Evolutionary conservation across 495 filamentous ascomycete genomes (phyloP), one percentile per base, ranked within the genome.

Genomic region (Aspergillus homomorphus): DNA sequence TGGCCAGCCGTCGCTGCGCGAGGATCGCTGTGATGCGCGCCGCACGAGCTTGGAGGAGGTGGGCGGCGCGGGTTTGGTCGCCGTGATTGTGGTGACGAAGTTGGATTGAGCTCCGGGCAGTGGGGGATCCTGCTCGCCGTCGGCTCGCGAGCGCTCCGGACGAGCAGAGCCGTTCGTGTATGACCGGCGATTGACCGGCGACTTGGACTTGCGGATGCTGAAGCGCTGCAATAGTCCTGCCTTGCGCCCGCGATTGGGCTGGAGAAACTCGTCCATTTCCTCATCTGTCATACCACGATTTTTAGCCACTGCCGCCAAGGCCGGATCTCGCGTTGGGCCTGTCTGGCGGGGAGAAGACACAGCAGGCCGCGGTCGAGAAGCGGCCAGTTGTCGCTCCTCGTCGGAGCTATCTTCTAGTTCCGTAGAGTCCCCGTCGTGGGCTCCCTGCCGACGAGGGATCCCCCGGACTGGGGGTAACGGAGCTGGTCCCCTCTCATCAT

Each of bases 391-490:
- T 8, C 59, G 62, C 43, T 79, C 76, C 21, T 77, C 74, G 50
- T 79, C 75, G 23, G 80, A 82, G 52, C 82, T 85, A 61, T 88
- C 85, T 42, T 86, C 81, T n/a, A 90, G 76, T 53, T 89, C 86
- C 21, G 85, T 87, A 5, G 86, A 89, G 54, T 89, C 85, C 38
- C 84, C 84, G 58, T 86, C 80, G 33, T 80, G 74, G 23, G 74
- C 60, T 58, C 67, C 73, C 50, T 68, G 64, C 4, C 73, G 80
- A 16, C 82, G 77, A 8, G 87, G 86, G 43, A 89, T 89, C 12
- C 84, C 83, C 33, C 87, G 80, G 6, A 89, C 85, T 18, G 86
- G 84, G 10, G 81, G 77, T 21, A 88, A 64, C 24, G 66, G 66
- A 33, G 60, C 69, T 2, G 55, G 59, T 19, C 58, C 55, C 4